Base-by-base conservation (phyloP, 1,284 basidiomycete genomes). In the Microbotryum silenes-acaulis region DNA sequence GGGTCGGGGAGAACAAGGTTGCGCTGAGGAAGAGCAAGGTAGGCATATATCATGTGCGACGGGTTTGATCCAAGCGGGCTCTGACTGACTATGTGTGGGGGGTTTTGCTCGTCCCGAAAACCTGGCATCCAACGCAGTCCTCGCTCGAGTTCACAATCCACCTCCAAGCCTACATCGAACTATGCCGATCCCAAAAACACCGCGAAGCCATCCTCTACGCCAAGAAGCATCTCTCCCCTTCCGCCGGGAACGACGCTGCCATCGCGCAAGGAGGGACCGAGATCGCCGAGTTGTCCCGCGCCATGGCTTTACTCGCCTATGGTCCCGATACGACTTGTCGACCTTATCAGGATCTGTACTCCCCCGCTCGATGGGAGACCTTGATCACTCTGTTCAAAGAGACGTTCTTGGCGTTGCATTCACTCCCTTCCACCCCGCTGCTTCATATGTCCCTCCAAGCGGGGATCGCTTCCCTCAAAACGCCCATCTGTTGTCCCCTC, bases 1-100 rank as follows among this genome's bases (percentile, higher is more conserved):
- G 94, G 94, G 97, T 93, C 71, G 90, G 84, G 62, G 96, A 99
- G 80, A 97, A 99, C 77, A 89, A 94, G 75, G 83, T 85, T 33
- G 86, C 89, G 9, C 80, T 98, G 60, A 85, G 90, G 62, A 97
- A 97, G 79, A 83, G 86, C 72, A 91, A 89, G 81, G 91, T 87
- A 61, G 66, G 81, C 72, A 33, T 56, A 47, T 21, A 21, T 18
- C 21, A 20, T 21, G 27, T 14, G 56, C 21, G 14, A 27, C 16
- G 3, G 5, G 12, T 18, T 42, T 4, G 37, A 42, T 42, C 3
- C 31, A 18, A 18, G 37, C 12, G 16, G 16, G 1, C 16, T 18
- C 6, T 42, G 37, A 18, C 37, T 42, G 37, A 42, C 37, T 42
- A 9, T 42, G 10, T 42, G 10, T 42, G 37, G 10, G 14, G 16